These are phyloP conservation scores for Suillus clintonianus DNA, from an alignment of 768 basidiomycete genomes.

Conservation along the genomic window DNA sequence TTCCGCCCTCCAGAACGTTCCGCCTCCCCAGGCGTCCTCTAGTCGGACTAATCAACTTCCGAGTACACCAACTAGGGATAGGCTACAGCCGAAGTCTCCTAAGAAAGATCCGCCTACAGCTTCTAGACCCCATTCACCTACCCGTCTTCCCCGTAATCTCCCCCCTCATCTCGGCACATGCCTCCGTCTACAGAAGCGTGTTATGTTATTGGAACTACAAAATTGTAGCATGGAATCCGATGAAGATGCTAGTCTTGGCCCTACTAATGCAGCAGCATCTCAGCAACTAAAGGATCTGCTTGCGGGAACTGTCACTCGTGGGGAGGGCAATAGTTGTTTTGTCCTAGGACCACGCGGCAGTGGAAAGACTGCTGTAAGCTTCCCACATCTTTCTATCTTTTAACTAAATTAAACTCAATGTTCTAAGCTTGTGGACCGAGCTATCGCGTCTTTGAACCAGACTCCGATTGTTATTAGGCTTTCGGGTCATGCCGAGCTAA, in stretches of 20 bases:
- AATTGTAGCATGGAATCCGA: conserved; percentile 18
- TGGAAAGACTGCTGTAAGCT: conserved; percentile 77
- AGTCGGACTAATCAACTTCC: conserved; percentile 15
- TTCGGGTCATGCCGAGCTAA: conserved; percentile 82
- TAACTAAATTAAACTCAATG: background rate
- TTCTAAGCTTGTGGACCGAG: conserved; percentile 60
- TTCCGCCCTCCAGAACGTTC: conserved; percentile 16
- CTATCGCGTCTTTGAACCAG: conserved; percentile 45
- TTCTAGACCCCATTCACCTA: conserved; percentile 10
- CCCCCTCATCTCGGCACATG: conserved; percentile 45
- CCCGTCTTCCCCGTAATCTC: conserved; percentile 30
- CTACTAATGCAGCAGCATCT: conserved; percentile 54
- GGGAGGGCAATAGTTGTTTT: conserved; percentile 93
- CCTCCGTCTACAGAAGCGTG: conserved; percentile 59
- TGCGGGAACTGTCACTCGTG: conserved; percentile 70
- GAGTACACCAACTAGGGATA: conserved; percentile 17
- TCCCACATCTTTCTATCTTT: conserved; percentile 3
- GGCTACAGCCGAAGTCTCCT: conserved; percentile 11
- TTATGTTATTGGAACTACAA: conserved; percentile 50
- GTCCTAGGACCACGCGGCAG: conserved; percentile 83
- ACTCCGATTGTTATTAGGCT: conserved; percentile 77
- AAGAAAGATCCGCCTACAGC: conserved; percentile 14
- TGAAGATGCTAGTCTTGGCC: conserved; percentile 32
- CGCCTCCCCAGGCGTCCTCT: conserved; percentile 20
- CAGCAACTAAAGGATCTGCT: conserved; percentile 66